Conservation (phyloP, 148 eudicot species). For the Vaccinium corymbosum region DNA sequence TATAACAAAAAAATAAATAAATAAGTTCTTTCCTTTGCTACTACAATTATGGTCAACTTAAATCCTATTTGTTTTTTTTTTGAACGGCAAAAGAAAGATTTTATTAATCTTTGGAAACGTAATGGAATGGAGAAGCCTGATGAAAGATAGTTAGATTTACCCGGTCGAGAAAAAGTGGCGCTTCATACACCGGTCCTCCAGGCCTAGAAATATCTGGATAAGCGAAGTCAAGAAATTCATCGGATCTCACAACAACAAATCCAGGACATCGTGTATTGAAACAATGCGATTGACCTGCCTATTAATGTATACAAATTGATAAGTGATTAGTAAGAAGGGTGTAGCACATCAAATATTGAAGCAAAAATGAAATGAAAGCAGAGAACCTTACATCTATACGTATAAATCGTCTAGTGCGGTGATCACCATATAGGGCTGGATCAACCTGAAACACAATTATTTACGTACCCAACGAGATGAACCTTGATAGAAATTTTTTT, state of each 20-base stretch:
- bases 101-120: too few species aligned
- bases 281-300: not conserved
- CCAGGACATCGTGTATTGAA: not conserved
- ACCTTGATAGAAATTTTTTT: not conserved
- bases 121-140: not conserved
- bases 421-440: not conserved
- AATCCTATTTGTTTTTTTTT: too few species aligned
- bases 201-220: not conserved
- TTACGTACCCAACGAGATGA: too few species aligned
- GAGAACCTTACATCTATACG: not conserved
- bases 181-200: not conserved
- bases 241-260: not conserved
- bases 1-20: not conserved
- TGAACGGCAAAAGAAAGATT: too few species aligned
- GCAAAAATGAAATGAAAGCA: not conserved
- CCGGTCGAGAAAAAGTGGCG: not conserved
- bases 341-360: not conserved
- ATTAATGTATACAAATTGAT: not conserved
- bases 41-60: too few species aligned
- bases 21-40: too few species aligned
- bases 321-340: not conserved
- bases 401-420: not conserved
- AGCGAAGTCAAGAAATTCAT: not conserved
- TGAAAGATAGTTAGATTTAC: not conserved
- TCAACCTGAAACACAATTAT: not conserved